Evolutionary conservation across 2,329 filamentous ascomycete species (phyloP).

Genomic region (Colletotrichum acutatum): DNA sequence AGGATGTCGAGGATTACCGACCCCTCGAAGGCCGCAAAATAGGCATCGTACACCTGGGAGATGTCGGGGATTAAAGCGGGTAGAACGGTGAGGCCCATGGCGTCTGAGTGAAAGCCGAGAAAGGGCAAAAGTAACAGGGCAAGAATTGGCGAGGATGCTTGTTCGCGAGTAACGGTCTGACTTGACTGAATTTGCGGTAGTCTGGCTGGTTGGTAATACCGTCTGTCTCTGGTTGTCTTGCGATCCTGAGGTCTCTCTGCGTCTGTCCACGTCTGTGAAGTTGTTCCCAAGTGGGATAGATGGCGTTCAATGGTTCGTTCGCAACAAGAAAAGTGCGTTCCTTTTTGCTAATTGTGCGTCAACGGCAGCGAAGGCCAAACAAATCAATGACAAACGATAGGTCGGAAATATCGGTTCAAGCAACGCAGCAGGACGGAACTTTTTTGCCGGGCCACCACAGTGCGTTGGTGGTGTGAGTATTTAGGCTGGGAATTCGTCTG

Average conservation of each 20-base stretch:
- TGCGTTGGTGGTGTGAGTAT: constrained; percentile 14
- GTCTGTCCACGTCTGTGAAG: neutral
- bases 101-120: constrained; percentile 16
- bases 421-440: constrained; percentile 8
- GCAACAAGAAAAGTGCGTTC: neutral
- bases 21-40: constrained; percentile 57
- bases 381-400: neutral
- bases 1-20: constrained; percentile 54
- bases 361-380: too few species aligned
- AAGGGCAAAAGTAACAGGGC: neutral
- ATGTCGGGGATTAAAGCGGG: constrained; percentile 60
- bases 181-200: neutral
- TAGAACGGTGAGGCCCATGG: constrained; percentile 53
- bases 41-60: constrained; percentile 56
- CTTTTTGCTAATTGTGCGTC: neutral
- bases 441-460: constrained; percentile 14
- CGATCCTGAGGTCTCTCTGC: neutral
- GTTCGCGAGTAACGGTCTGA: neutral
- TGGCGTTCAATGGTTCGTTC: neutral
- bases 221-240: too few species aligned
- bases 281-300: neutral
- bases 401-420: neutral
- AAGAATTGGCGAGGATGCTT: neutral
- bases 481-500: constrained; percentile 26
- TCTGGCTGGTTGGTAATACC: too few species aligned